Base-by-base conservation (phyloP, 805 yeast species). In the Saccharomycopsis microspora region DNA sequence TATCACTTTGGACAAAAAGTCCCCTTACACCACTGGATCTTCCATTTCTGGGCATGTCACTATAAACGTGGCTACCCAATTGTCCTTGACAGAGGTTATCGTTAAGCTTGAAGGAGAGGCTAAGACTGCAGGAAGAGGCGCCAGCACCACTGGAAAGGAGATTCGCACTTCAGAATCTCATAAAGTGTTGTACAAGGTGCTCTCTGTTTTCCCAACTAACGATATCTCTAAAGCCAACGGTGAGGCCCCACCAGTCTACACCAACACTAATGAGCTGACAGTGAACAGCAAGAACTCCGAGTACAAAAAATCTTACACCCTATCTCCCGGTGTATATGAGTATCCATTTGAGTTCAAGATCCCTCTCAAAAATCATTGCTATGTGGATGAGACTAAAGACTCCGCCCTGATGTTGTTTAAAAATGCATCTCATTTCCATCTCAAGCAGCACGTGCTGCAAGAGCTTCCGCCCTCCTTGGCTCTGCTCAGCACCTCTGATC, bases 301-400 rank as follows among this genome's bases (percentile, higher is more conserved):
- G 39, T 5, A n/a, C 27, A 5, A 9, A 10, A 33, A 40, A 33
- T n/a, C 9, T 3, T 46, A 29, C 41, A 49, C 45, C 36, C 38
- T 49, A 27, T 5, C 33, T 5, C 54, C 52, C 5, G 54, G 54
- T 8, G 29, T 27, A 34, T 43, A 51, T 30, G 44, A 44, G 30
- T 51, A 48, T 31, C 38, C 37, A n/a, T 51, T 51, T 35, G 34
- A 41, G n/a, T 46, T 51, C 39, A 48, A 43, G 3, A 4, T 51
- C 6, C 54, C 54, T 8, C 32, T 46, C 27, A 51, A 51, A 39
- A 49, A 44, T 39, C 54, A 51, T 32, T 51, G 54, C 39, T 45
- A 39, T 32, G 41, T 43, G 36, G 44, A 43, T 27, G 6, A 32
- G 5, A 11, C 38, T 9, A 44, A 44, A 4, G 30, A 43, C 36